Base-by-base conservation (phyloP, 768 basidiomycete genomes). In the Dacryopinax primogenitus region DNA sequence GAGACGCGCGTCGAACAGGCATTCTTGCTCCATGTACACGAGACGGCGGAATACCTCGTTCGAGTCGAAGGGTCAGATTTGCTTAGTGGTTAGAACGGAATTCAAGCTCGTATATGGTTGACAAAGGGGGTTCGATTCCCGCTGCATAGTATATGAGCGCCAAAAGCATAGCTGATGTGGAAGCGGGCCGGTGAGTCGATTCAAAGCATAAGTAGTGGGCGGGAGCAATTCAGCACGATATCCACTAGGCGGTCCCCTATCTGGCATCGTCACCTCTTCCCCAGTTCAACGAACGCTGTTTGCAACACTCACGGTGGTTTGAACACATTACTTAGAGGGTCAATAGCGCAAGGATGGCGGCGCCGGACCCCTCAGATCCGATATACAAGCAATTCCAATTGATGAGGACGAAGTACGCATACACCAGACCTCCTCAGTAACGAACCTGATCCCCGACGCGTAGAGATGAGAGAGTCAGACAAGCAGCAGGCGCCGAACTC, bases 291-390 rank as follows among this genome's bases (percentile, higher is more conserved):
- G n/a, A n/a, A n/a, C n/a, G n/a, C n/a, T n/a, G n/a, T n/a, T n/a
- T n/a, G n/a, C n/a, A n/a, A n/a, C n/a, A n/a, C n/a, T n/a, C n/a
- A n/a, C n/a, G n/a, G n/a, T n/a, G n/a, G n/a, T n/a, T 32, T 58
- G 51, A 58, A 30, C 9, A 30, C 13, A 30, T 7, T 4, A 6
- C 4, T 30, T 58, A 58, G 51, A 58, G 13, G 51, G 51, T 32
- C 51, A 30, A 30, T 3, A 58, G 51, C 51, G 51, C 51, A 58
- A 58, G 32, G 51, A 58, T 58, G 51, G 51, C 51, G 51, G 51
- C 51, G 51, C 51, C 51, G 21, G 51, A 58, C 51, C 51, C 51
- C 26, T 58, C 51, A 58, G 51, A 58, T 58, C 51, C 51, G 51
- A 58, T 58, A 23, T 58, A 28, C 51, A 58, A 58, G 18, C 51